Conservation (phyloP, 1,139 yeast genomes). For the Suhomyces guaymorum region DNA sequence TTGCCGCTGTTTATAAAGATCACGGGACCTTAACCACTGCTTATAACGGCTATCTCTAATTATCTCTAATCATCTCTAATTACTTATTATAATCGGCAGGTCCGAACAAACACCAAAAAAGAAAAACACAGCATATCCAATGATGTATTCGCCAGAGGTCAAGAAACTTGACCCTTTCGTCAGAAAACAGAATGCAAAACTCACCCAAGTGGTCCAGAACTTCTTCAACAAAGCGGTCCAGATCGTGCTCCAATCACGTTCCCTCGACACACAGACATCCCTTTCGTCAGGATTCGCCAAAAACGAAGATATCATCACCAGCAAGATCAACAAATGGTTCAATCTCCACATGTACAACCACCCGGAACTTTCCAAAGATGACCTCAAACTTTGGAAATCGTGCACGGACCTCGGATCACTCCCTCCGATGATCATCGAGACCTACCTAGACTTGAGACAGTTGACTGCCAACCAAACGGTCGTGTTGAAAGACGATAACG, state of each 20-base stretch:
- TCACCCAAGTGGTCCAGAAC: slow-evolving; percentile 56
- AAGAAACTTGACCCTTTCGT: slow-evolving; percentile 16
- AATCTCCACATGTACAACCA: slow-evolving; percentile 56
- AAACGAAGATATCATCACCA: slow-evolving; percentile 11
- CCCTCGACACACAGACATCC: slow-evolving; percentile 7
- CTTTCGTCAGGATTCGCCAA: slow-evolving; percentile 3
- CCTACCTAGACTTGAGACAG: slow-evolving; percentile 70
- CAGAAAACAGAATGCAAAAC: slow-evolving; percentile 29
- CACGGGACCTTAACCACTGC: too few species aligned
- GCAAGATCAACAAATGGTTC: slow-evolving; percentile 61
- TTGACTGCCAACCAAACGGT: slow-evolving; percentile 63
- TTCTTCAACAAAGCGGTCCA: slow-evolving; percentile 75
- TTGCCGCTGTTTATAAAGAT: too few species aligned
- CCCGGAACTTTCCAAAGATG: slow-evolving; percentile 51
- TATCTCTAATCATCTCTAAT: too few species aligned
- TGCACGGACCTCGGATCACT: slow-evolving; percentile 40
- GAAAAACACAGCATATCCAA: too few species aligned
- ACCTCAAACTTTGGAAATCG: slow-evolving; percentile 60
- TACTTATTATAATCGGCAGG: too few species aligned
- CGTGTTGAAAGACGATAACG: slow-evolving; percentile 54
- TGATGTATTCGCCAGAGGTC: slow-evolving; percentile 6
- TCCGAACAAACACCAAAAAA: too few species aligned
- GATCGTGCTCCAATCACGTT: slow-evolving; percentile 38
- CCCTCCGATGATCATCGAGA: slow-evolving; percentile 85
- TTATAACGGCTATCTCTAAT: too few species aligned